These are phyloP conservation scores for Zygoascus tannicola DNA, from an alignment of 805 yeast genomes.

Conservation along the genomic window DNA sequence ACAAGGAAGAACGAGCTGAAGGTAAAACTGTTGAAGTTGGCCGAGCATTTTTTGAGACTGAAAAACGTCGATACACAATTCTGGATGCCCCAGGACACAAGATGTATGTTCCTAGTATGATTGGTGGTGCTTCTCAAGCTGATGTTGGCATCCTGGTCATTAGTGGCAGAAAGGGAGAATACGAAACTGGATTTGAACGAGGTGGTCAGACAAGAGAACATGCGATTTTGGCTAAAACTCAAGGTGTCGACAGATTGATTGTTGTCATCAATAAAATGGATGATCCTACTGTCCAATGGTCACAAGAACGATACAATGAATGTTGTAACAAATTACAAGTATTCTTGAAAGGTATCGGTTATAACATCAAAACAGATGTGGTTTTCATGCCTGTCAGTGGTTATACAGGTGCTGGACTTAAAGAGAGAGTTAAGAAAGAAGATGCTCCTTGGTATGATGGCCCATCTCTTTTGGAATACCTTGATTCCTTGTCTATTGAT, in stretches of 20 bases:
- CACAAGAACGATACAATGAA: constrained; percentile 91
- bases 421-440: constrained; percentile 63
- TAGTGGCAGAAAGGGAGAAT: constrained; percentile 98
- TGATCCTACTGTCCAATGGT: constrained; percentile 94
- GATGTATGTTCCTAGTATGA: constrained; percentile 98
- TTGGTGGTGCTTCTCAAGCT: constrained; percentile 99
- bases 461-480: constrained; percentile 81
- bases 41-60: constrained; percentile 95
- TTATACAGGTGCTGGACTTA: constrained; percentile 92
- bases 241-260: constrained; percentile 89
- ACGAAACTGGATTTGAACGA: constrained; percentile 97
- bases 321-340: constrained; percentile 73
- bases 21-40: constrained; percentile 99
- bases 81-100: constrained; percentile 99
- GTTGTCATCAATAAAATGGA: constrained; percentile 98
- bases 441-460: constrained; percentile 92
- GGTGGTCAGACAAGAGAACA: constrained; percentile 99
- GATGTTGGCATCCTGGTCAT: constrained; percentile 96
- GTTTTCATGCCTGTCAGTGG: constrained; percentile 97
- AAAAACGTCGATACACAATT: constrained; percentile 93
- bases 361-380: constrained; percentile 73
- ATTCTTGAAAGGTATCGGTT: constrained; percentile 77
- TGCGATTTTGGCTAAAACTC: constrained; percentile 93
- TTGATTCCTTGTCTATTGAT: constrained; percentile 72
- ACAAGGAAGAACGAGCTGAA: constrained; percentile 96